A percentile compares a stretch with the other conserved stretches of the same genome.
These are phyloP conservation scores for Colletotrichum lini DNA, from an alignment of 2,329 filamentous ascomycete genomes.

Conservation along the genomic window DNA sequence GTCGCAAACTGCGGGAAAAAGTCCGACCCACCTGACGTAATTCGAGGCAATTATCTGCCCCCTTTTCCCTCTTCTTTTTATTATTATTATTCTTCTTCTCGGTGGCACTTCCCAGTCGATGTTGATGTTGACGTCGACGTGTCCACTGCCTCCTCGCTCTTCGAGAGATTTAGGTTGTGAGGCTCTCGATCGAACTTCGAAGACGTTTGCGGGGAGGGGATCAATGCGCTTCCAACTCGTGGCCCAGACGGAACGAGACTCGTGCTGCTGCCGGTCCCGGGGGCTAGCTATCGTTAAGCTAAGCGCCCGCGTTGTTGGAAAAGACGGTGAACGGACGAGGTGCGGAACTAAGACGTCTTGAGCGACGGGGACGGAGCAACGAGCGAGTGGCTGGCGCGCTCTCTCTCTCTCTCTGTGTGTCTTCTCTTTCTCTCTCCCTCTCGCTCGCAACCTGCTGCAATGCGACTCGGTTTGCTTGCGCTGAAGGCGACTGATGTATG, in stretches of 20 bases:
- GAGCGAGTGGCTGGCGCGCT: not conserved
- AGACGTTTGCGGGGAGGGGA: not conserved
- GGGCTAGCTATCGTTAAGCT: conserved; percentile 7
- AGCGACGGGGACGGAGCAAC: not conserved
- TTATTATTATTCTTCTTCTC: not conserved
- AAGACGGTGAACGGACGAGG: conserved; percentile 36
- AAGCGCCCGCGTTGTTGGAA: conserved; percentile 12
- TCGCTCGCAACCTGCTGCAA: conserved; percentile 23
- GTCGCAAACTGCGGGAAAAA: conserved; percentile 22
- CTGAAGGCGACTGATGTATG: not conserved
- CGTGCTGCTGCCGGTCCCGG: too few species aligned
- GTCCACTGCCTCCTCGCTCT: not conserved
- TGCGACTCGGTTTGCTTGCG: conserved; percentile 15
- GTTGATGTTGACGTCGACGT: not conserved
- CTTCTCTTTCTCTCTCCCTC: not conserved
- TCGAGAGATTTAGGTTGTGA: not conserved
- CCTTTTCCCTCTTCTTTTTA: not conserved
- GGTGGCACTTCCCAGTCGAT: conserved; percentile 2
- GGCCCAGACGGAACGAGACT: not conserved
- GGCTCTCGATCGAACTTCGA: not conserved
- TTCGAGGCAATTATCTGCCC: conserved; percentile 30
- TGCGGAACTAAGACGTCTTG: conserved; percentile 9
- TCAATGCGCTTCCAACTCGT: not conserved
- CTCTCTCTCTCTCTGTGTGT: not conserved
- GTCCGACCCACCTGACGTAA: conserved; percentile 39